Percentiles rank a stretch among this genome's conserved stretches.
These are phyloP conservation scores for Talaromyces piceae DNA, from an alignment of 2,329 filamentous ascomycete genomes.

Conservation along the genomic window DNA sequence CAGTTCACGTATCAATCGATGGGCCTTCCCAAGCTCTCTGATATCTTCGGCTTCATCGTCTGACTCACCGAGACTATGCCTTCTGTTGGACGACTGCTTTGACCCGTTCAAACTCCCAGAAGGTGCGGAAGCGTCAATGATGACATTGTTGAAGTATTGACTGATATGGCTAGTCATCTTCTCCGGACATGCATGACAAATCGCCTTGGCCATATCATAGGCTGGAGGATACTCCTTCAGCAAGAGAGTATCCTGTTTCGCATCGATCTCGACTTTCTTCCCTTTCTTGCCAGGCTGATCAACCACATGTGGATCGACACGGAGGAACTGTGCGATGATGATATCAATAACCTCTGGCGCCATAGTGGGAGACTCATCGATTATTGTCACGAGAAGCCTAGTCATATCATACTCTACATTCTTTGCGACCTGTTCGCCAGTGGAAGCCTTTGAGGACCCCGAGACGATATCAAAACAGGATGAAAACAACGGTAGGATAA, in stretches of 20 bases:
- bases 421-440: conserved; percentile 78
- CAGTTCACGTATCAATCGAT: conserved; percentile 79
- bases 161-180: conserved; percentile 93
- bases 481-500: conserved; percentile 76
- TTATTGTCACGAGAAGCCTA: conserved; percentile 70
- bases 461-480: conserved; percentile 89
- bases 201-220: conserved; percentile 92
- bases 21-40: conserved; percentile 80
- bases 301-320: conserved; percentile 63
- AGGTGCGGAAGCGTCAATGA: conserved; percentile 72
- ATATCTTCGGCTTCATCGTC: conserved; percentile 74
- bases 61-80: conserved; percentile 50
- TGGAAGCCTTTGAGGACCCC: conserved; percentile 62
- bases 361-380: conserved; percentile 75
- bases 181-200: conserved; percentile 82
- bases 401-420: conserved; percentile 93
- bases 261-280: conserved; percentile 52
- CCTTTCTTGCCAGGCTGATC: conserved; percentile 50
- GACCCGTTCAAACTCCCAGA: conserved; percentile 45
- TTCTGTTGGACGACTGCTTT: conserved; percentile 34
- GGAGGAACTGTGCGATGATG: conserved; percentile 90
- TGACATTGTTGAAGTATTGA: conserved; percentile 95
- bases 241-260: conserved; percentile 74
- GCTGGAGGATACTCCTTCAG: conserved; percentile 83
- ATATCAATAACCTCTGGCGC: conserved; percentile 80